Base-by-base conservation (phyloP, 441 rosid genomes). In the Populus trichocarpa region DNA sequence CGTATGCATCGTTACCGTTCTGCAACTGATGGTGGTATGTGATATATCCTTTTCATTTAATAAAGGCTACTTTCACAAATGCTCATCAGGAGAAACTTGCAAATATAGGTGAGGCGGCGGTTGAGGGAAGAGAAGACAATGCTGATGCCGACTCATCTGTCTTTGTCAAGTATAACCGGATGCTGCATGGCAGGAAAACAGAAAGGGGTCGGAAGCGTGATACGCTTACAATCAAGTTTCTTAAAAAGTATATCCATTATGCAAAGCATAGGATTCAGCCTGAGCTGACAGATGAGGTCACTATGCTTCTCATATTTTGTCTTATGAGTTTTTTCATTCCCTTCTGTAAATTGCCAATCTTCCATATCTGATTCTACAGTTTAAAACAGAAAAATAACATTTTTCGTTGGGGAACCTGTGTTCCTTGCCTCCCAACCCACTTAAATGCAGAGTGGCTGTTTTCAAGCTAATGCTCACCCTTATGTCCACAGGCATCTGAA, bases 241-340 rank as follows among this genome's bases (percentile, higher is more conserved):
- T 96, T 33, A 96, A 96, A 85, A 96, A 96, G 89, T 96, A 90
- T 65, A 94, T 96, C 79, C 99, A 96, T 84, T 96, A 94, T 81
- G 98, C 99, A 79, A 96, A 96, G 88, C 95, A 94, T 80, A 90
- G 98, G 79, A 90, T 94, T 85, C 90, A 91, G 82, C 98, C 99
- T 46, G 95, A 96, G 63, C 91, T 96, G 78, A 93, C 97, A 63
- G 98, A 96, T 78, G 98, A 94, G 96, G 98, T 95, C 74, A 42
- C 68, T 73, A 57, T 67, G 59, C 50, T 63, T 83, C 74, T 67
- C 23, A 57, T 66, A 40, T 57, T 35, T 30, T 38, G 18, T 79
- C 26, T 16, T 57, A 11, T 3, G 23, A 23, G 11, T 13, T n/a
- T 33, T 32, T 50, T 61, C 32, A 28, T 35, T 14, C 6, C 22